These are phyloP conservation scores for Dioscorea dumetorum DNA, from an alignment of 106 monocot genomes.

Conservation along the genomic window DNA sequence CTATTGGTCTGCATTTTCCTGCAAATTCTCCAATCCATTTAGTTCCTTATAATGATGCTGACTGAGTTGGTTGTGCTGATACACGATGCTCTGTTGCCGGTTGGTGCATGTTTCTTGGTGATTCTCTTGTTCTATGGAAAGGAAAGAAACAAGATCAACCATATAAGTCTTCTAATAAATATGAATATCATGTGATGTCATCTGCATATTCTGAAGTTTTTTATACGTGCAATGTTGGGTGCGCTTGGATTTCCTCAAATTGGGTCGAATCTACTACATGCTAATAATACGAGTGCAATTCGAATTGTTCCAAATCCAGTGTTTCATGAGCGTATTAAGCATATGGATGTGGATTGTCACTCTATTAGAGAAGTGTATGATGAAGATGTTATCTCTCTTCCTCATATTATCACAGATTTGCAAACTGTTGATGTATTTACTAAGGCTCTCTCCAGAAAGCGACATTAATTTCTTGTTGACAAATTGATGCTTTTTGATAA, in stretches of 20 bases:
- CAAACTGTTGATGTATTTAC: too few relatives aligned
- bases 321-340: slow-evolving; percentile 8
- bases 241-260: not conserved
- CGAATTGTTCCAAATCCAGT: not conserved
- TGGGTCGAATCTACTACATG: not conserved
- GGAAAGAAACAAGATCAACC: slow-evolving; percentile 7
- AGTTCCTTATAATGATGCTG: slow-evolving; percentile 6
- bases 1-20: not conserved
- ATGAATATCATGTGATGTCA: slow-evolving; percentile 3
- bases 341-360: slow-evolving; percentile 14
- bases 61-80: slow-evolving; percentile 15
- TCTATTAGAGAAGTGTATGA: not conserved
- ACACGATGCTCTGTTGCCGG: not conserved
- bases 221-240: not conserved
- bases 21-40: not conserved
- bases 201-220: not conserved
- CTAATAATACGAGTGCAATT: slow-evolving; percentile 2
- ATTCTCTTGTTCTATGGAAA: not conserved
- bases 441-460: too few relatives aligned
- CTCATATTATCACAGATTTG: too few relatives aligned
- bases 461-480: too few relatives aligned
- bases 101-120: slow-evolving; percentile 8
- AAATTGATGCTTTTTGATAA: too few relatives aligned
- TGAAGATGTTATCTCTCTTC: too few relatives aligned
- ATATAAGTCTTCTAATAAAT: slow-evolving; percentile 7